Conservation (phyloP, 1,284 basidiomycete species). For the Neonothopanus nambi region DNA sequence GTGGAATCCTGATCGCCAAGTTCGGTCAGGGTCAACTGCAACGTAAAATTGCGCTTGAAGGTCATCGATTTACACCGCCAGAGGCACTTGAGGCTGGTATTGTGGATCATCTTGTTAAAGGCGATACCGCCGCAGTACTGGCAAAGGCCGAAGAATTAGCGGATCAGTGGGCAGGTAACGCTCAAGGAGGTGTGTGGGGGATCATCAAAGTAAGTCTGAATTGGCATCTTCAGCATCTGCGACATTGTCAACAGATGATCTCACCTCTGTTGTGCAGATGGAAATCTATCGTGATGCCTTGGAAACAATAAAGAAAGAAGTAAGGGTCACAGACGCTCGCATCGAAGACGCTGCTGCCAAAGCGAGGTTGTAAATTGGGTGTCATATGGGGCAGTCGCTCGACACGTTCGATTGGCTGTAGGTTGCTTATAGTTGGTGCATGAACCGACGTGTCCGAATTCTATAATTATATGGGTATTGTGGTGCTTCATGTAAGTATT, state of each 20-base stretch:
- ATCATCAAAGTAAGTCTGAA: constrained; percentile 52
- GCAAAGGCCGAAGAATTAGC: constrained; percentile 61
- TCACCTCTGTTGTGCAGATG: constrained; percentile 26
- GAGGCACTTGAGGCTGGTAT: constrained; percentile 73
- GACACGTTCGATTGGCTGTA: too few relatives aligned
- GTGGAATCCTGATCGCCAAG: constrained; percentile 67
- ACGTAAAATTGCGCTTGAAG: constrained; percentile 82
- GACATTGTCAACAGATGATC: neutral
- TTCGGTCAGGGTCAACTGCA: constrained; percentile 60
- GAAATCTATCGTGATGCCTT: constrained; percentile 50
- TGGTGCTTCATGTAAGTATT: too few relatives aligned
- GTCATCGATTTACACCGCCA: constrained; percentile 75
- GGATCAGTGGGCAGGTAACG: constrained; percentile 45
- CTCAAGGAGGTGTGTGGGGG: constrained; percentile 64
- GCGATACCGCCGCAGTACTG: constrained; percentile 59
- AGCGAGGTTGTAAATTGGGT: constrained; percentile 37
- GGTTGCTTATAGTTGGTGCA: too few relatives aligned
- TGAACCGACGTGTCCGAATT: too few relatives aligned
- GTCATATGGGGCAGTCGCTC: neutral
- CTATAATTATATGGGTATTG: too few relatives aligned
- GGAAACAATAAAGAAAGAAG: constrained; percentile 37
- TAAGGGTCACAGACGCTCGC: constrained; percentile 31
- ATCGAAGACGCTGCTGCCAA: constrained; percentile 44
- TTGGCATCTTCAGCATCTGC: constrained; percentile 1
- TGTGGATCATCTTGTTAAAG: constrained; percentile 70